Conservation (phyloP, 306 rosid species). For the Quercus rubra region DNA sequence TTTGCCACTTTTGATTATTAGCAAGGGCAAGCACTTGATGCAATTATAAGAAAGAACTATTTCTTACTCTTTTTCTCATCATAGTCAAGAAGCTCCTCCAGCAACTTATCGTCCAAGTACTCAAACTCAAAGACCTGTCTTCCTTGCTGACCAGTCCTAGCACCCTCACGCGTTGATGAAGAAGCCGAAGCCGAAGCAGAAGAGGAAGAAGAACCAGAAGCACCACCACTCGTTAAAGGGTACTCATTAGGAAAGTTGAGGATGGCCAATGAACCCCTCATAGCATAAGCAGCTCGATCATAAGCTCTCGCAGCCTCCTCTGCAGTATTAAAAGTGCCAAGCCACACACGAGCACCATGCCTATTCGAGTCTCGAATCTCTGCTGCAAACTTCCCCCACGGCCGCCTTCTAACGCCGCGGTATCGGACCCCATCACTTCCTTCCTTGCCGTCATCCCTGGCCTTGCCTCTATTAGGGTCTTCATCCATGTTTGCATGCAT, state of each 20-base stretch:
- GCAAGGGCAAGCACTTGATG: background rate
- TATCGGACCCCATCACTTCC: slow-evolving; percentile 38
- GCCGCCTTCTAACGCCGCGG: slow-evolving; percentile 74
- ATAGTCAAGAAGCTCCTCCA: slow-evolving; percentile 81
- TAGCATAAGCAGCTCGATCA: slow-evolving; percentile 76
- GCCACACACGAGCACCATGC: slow-evolving; percentile 76
- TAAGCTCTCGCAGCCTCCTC: slow-evolving; percentile 96
- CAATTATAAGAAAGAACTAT: background rate
- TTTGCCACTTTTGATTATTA: background rate
- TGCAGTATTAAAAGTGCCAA: slow-evolving; percentile 84
- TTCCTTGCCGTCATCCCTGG: slow-evolving; percentile 26
- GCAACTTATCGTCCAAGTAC: slow-evolving; percentile 63
- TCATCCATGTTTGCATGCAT: slow-evolving; percentile 20
- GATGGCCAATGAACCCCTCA: slow-evolving; percentile 84
- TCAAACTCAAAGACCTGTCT: slow-evolving; percentile 72
- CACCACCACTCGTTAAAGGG: slow-evolving; percentile 9
- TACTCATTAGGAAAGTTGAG: slow-evolving; percentile 81
- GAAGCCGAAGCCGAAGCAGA: slow-evolving; percentile 25
- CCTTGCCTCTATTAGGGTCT: slow-evolving; percentile 26
- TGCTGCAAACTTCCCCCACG: slow-evolving; percentile 92
- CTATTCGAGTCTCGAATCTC: slow-evolving; percentile 81
- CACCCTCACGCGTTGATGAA: slow-evolving; percentile 22
- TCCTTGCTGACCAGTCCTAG: slow-evolving; percentile 16
- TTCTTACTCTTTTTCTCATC: slow-evolving; percentile 43
- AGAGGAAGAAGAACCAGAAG: slow-evolving; percentile 14